These are phyloP conservation scores for Exophiala calicioides DNA, from an alignment of 2,329 filamentous ascomycete species.

Conservation along the genomic window DNA sequence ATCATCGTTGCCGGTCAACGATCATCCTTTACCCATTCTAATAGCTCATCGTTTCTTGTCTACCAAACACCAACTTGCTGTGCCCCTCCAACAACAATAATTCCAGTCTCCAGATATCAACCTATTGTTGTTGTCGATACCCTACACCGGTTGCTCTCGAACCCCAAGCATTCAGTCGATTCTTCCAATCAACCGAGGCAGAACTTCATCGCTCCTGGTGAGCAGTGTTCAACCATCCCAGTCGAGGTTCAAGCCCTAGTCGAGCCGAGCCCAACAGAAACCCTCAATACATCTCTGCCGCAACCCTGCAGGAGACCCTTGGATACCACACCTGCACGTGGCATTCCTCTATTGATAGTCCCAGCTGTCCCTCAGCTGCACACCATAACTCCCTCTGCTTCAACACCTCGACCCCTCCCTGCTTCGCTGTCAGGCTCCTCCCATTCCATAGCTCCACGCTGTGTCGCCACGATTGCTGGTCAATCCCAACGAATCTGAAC, in stretches of 20 bases:
- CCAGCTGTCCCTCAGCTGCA: constrained; percentile 18
- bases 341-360: too few species aligned
- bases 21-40: constrained; percentile 21
- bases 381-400: constrained; percentile 8
- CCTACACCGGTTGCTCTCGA: not conserved
- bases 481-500: constrained; percentile 24
- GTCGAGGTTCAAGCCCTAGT: too few species aligned
- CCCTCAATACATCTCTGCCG: too few species aligned
- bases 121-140: constrained; percentile 18
- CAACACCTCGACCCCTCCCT: too few species aligned
- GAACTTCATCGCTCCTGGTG: constrained; percentile 15
- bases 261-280: constrained; percentile 1
- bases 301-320: constrained; percentile 3
- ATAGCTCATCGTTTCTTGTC: constrained; percentile 24
- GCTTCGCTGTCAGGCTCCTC: constrained; percentile 7
- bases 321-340: too few species aligned
- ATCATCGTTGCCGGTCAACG: constrained; percentile 31
- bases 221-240: constrained; percentile 14
- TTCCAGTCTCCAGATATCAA: constrained; percentile 10
- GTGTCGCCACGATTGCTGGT: constrained; percentile 29
- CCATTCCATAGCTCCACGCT: constrained; percentile 3
- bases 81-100: constrained; percentile 21
- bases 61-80: constrained; percentile 21
- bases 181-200: constrained; percentile 9
- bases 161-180: constrained; percentile 1